Conservation (phyloP, 108 stramenopile genomes). For the Bacterosira constricta region DNA sequence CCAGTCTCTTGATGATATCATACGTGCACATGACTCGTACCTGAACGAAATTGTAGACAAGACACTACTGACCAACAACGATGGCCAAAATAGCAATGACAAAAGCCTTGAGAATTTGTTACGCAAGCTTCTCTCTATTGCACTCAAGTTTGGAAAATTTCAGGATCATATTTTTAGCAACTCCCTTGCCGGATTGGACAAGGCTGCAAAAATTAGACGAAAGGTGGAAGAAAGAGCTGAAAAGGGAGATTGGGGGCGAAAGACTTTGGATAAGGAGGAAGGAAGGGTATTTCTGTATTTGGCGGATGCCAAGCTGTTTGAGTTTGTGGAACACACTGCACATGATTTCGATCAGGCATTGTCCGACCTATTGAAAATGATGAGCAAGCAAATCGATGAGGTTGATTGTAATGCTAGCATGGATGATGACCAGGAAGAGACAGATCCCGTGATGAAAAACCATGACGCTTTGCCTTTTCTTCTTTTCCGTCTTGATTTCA, state of each 20-base stretch:
- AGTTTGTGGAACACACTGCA: conserved; percentile 54
- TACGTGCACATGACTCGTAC: conserved; percentile 91
- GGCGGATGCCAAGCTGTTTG: conserved; percentile 57
- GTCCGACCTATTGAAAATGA: conserved; percentile 50
- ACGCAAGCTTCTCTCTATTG: conserved; percentile 58
- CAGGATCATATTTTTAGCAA: conserved; percentile 77
- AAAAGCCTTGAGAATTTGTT: conserved; percentile 58
- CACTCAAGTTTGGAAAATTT: conserved; percentile 80
- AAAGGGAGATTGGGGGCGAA: conserved; percentile 83
- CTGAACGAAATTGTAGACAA: conserved; percentile 81
- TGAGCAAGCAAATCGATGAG: conserved; percentile 63
- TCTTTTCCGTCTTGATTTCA: conserved; percentile 85
- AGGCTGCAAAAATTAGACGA: conserved; percentile 56
- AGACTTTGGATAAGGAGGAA: conserved; percentile 63
- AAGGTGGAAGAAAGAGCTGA: conserved; percentile 64
- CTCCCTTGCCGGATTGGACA: conserved; percentile 66
- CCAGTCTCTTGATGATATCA: conserved; percentile 86
- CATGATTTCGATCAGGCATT: conserved; percentile 63
- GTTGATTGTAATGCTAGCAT: conserved; percentile 33
- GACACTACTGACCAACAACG: conserved; percentile 63
- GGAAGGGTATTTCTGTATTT: conserved; percentile 71
- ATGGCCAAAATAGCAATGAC: conserved; percentile 20
- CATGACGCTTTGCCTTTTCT: conserved; percentile 79
- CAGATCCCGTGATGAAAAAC: conserved; percentile 7
- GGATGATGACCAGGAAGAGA: conserved; percentile 24